Base-by-base conservation (phyloP, 176 grass and related monocot species). In the Oryza longistaminata region DNA sequence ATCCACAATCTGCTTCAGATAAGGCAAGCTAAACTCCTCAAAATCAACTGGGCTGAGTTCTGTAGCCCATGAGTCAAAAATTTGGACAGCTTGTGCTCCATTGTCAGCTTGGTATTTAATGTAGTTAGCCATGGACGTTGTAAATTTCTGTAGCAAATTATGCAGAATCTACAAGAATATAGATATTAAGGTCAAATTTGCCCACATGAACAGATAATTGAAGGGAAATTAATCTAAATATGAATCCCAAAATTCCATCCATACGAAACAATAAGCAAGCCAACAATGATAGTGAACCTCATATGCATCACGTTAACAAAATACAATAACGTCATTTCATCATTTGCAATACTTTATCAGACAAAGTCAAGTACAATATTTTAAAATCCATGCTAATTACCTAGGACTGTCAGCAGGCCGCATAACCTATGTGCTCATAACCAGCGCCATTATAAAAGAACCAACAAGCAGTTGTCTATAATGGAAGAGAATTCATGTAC, bases 21-120 rank as follows among this genome's bases (percentile, higher is more conserved):
- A 98, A 43, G 93, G 96, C 73, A 98, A 86, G 85, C 93, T 95
- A 84, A 98, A 98, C 74, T 93, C 93, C 81, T 95, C 93, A 74
- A 98, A 98, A 87, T 98, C 96, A 81, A 87, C 89, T 45, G 96
- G 96, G 70, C 93, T 95, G 27, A 98, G 91, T 87, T 98, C 96
- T 12, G 96, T 95, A 21, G 96, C 96, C 96, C 96, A 98, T 1
- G 96, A 98, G 84, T 98, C 96, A 66, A 98, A 98, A 81, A 98
- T 95, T 80, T 98, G 96, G 64, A 98, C 96, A 65, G 89, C 91
- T 62, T 98, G 96, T 33, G 96, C 96, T 11, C 96, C 96, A 81
- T 90, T 86, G 78, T 98, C 91, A 9, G 91, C 96, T 95, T 98
- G 96, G 82, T 98, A 98, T 74, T 74, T 91, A 69, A 98, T 91